Evolutionary conservation across 768 basidiomycete genomes (phyloP).

Genomic region (Russula earlei): DNA sequence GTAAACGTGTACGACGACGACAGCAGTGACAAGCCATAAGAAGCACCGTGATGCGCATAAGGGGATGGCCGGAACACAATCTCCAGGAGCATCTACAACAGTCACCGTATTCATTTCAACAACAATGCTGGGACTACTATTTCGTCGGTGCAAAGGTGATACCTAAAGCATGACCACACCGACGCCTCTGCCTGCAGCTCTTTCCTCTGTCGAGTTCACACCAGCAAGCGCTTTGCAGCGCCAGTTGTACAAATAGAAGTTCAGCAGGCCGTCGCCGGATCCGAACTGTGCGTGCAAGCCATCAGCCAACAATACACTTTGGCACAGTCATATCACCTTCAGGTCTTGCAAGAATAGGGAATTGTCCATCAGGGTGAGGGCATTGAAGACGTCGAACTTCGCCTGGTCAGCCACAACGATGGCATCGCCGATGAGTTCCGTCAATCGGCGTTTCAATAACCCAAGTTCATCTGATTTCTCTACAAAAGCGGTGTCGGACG

Average conservation of each 20-base stretch:
- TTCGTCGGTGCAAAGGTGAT: too few species aligned
- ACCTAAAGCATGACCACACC: conserved; percentile 95
- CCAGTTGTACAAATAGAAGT: conserved; percentile 96
- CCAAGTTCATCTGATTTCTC: conserved; percentile 52
- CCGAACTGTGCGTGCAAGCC: conserved; percentile 60
- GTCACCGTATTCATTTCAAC: too few species aligned
- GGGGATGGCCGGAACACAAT: too few species aligned
- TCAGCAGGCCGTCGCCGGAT: conserved; percentile 82
- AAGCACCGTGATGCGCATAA: too few species aligned
- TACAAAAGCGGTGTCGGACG: conserved; percentile 63
- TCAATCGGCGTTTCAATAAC: conserved; percentile 58
- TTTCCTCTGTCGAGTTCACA: conserved; percentile 39
- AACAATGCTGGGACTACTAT: too few species aligned
- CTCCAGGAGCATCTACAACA: too few species aligned
- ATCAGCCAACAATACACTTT: conserved; percentile 5
- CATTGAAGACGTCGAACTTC: conserved; percentile 95
- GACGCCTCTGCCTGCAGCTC: conserved; percentile 66
- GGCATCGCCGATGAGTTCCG: conserved; percentile 68
- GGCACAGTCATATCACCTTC: conserved; percentile 45
- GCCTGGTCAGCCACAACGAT: conserved; percentile 72
- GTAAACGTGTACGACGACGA: too few species aligned
- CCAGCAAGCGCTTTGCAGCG: conserved; percentile 74
- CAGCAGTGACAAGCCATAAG: too few species aligned
- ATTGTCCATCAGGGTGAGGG: conserved; percentile 93
- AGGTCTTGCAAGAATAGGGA: conserved; percentile 69